A percentile compares a stretch with the other conserved stretches of the same genome.
phyloP scores from a whole-genome alignment of 805 yeast species.

The Naumovozyma baii region DNA sequence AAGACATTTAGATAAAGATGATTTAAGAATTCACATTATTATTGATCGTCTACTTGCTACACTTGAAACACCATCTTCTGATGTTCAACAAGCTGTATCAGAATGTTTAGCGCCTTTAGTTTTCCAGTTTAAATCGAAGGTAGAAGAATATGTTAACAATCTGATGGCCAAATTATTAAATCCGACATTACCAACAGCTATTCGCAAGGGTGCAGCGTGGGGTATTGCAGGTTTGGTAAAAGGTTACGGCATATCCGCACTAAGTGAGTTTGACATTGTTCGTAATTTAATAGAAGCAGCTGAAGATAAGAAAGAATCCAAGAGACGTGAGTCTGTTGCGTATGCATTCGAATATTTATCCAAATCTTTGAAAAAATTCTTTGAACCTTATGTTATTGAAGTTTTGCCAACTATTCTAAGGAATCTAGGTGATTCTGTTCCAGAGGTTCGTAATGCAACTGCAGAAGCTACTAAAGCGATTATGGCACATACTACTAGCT shows the following conservation, averaged over 20 bases:
- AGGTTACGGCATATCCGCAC: constrained; percentile 76
- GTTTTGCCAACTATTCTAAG: constrained; percentile 71
- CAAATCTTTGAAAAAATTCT: constrained; percentile 57
- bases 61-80: constrained; percentile 78
- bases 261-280: constrained; percentile 68
- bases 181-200: constrained; percentile 32
- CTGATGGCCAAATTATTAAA: constrained; percentile 53
- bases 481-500: constrained; percentile 86
- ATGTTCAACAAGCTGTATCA: constrained; percentile 80
- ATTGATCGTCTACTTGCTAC: constrained; percentile 64
- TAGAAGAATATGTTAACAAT: constrained; percentile 45
- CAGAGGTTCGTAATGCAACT: constrained; percentile 86
- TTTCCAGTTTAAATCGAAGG: constrained; percentile 39
- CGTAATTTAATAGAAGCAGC: constrained; percentile 70
- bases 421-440: constrained; percentile 72
- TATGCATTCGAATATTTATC: constrained; percentile 81
- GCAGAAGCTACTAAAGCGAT: constrained; percentile 76
- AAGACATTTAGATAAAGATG: constrained; percentile 62
- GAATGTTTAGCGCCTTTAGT: constrained; percentile 82
- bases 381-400: constrained; percentile 92
- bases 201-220: constrained; percentile 90
- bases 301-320: constrained; percentile 71
- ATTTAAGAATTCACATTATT: constrained; percentile 54
- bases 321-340: constrained; percentile 78
- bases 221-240: constrained; percentile 90